A percentile compares a stretch with the other conserved stretches of the same genome.
Conservation (phyloP, 345 rosid genomes). For the Salix arbutifolia region DNA sequence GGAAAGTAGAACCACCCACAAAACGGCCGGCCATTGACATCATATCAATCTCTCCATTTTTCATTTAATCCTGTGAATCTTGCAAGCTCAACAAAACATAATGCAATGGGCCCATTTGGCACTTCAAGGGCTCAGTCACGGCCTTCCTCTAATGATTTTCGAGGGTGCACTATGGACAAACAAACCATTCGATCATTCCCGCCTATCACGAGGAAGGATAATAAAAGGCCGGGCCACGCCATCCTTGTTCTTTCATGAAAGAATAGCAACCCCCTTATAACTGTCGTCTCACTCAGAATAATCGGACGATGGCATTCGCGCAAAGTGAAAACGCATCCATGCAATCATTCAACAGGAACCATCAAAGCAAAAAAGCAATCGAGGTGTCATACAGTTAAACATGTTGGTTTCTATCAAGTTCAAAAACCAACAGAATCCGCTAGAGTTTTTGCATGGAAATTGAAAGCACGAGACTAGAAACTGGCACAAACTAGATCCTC, state of each 20-base stretch:
- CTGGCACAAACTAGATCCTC: constrained; percentile 3
- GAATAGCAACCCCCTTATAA: background rate
- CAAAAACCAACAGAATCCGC: background rate
- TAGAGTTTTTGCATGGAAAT: background rate
- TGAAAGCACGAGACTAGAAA: background rate
- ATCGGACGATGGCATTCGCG: background rate
- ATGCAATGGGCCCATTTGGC: background rate
- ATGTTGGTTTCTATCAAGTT: background rate
- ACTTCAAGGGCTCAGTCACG: background rate
- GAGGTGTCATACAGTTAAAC: background rate
- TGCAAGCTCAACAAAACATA: too few species aligned
- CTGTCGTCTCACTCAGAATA: background rate
- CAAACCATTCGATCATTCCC: too few species aligned
- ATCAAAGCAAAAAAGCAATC: too few species aligned
- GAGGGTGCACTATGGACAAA: too few species aligned
- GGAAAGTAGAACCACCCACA: too few species aligned
- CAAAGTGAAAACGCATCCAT: background rate
- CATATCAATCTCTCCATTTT: too few species aligned
- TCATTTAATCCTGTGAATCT: too few species aligned
- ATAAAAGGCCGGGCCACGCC: background rate
- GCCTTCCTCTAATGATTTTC: background rate
- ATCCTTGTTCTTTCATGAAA: background rate
- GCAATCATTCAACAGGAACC: background rate
- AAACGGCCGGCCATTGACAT: too few species aligned
- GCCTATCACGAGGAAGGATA: too few species aligned